phyloP scores from a whole-genome alignment of 306 rosid genomes.

The Trifolium pratense region DNA sequence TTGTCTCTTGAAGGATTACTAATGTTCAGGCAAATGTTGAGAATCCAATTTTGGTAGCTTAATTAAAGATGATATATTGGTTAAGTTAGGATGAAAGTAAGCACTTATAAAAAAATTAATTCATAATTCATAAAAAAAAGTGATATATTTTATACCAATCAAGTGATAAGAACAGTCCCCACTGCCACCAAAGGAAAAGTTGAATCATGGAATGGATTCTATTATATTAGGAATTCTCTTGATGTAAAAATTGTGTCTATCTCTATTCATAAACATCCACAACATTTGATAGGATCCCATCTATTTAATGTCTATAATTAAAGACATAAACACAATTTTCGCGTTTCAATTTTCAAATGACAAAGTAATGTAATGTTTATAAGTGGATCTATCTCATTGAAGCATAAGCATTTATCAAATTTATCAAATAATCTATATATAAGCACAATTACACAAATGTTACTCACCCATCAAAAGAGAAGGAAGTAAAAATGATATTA shows the following conservation, averaged over 20 bases:
- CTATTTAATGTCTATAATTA: neutral
- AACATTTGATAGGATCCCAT: neutral
- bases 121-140: conserved; percentile 1
- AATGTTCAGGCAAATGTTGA: conserved; percentile 10
- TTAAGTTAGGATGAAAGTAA: neutral
- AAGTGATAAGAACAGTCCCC: neutral
- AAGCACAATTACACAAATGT: conserved; percentile 4
- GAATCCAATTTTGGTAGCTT: conserved; percentile 6
- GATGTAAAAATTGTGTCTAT: neutral
- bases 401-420: too few relatives aligned
- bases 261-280: neutral
- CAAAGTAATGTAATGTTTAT: neutral
- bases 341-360: neutral
- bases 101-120: neutral
- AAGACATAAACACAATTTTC: neutral
- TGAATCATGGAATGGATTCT: neutral
- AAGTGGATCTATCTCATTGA: conserved; percentile 6
- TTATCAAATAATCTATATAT: conserved; percentile 12
- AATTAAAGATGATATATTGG: conserved; percentile 9
- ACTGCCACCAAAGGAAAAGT: conserved; percentile 28
- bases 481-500: neutral
- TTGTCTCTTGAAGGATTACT: conserved; percentile 19
- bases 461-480: conserved; percentile 15
- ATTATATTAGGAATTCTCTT: neutral
- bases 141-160: neutral